Evolutionary conservation across 176 grass and related monocot genomes (phyloP).

Genomic region (Alopecurus myosuroides): DNA sequence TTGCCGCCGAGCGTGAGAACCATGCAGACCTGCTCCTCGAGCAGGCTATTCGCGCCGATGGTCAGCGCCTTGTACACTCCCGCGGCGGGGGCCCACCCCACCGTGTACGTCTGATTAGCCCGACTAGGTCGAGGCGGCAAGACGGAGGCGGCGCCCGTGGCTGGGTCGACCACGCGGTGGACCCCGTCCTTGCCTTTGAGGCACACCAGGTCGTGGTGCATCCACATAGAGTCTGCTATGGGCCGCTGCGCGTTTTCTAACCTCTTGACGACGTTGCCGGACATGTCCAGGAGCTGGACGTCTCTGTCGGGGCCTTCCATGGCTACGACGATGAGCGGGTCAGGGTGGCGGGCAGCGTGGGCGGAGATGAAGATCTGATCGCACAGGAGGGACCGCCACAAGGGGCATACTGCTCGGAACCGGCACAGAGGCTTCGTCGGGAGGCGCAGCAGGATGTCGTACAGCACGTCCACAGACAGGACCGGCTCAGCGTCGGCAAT

Average conservation of each 20-base stretch:
- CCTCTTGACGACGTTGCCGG: too few relatives aligned
- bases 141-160: background rate
- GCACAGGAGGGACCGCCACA: background rate
- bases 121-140: background rate
- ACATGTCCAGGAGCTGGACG: background rate
- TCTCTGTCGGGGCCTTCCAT: background rate
- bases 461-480: background rate
- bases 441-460: background rate
- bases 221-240: too few relatives aligned
- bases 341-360: background rate
- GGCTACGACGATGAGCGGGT: background rate
- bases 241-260: too few relatives aligned
- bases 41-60: background rate
- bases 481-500: background rate
- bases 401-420: background rate
- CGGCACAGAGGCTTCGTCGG: background rate
- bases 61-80: background rate
- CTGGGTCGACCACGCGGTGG: background rate
- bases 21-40: background rate
- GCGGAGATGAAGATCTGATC: background rate
- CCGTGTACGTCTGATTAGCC: background rate
- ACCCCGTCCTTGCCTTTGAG: background rate
- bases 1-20: background rate
- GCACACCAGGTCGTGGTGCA: too few relatives aligned
- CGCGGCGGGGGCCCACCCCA: background rate